Evolutionary conservation across 164 flowering plant species (phyloP).

Genomic region (Houttuynia cordata): DNA sequence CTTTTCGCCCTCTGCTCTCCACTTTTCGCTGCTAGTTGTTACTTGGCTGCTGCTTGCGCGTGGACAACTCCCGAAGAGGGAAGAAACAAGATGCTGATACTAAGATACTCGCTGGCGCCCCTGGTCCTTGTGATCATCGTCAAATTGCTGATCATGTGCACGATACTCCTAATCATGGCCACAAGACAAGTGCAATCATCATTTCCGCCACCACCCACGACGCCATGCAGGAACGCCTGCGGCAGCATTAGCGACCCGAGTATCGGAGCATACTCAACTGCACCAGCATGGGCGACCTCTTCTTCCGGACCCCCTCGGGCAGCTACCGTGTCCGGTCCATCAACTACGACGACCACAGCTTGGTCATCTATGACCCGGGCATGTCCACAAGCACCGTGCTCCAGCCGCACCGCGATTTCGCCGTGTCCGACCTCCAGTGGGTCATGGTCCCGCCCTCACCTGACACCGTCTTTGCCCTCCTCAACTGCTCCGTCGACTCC

Average conservation of each 20-base stretch:
- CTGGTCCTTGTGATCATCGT: too few relatives aligned
- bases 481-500: conserved; percentile 87
- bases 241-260: conserved; percentile 41
- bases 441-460: conserved; percentile 58
- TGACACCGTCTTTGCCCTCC: conserved; percentile 63
- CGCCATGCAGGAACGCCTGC: conserved; percentile 44
- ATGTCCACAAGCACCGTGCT: conserved; percentile 82
- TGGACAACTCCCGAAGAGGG: too few relatives aligned
- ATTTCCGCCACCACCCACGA: conserved; percentile 6
- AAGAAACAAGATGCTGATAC: too few relatives aligned
- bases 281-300: conserved; percentile 28
- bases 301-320: conserved; percentile 71
- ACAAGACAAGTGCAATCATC: too few relatives aligned
- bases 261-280: conserved; percentile 62
- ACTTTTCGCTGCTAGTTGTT: too few relatives aligned
- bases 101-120: too few relatives aligned
- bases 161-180: too few relatives aligned
- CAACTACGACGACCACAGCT: conserved; percentile 41
- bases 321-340: conserved; percentile 64
- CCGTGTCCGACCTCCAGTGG: conserved; percentile 52
- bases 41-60: too few relatives aligned
- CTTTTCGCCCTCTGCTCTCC: too few relatives aligned
- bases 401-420: conserved; percentile 73
- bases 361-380: conserved; percentile 60
- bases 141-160: too few relatives aligned